Evolutionary conservation across 192 early-diverging fungal genomes (phyloP), one percentile per base, ranked within the genome.

Genomic region (Coemansia sp.): DNA sequence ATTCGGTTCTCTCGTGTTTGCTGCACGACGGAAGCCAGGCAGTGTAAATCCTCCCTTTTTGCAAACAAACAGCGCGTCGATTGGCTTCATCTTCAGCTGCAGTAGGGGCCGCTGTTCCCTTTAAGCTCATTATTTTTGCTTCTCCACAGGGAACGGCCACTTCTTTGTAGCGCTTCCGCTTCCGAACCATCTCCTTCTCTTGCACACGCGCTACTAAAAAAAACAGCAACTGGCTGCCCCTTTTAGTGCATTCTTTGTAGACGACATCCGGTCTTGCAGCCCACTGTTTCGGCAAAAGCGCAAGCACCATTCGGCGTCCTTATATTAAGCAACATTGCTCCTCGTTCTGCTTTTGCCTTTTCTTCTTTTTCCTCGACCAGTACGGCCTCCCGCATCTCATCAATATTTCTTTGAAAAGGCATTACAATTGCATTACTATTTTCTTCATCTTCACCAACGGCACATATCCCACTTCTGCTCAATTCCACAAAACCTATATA

Each of bases 371-470:
- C 51, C 29, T 64, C 51, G 30, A 32, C 25, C 63, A 56, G 27
- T 30, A 46, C 9, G 63, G 53, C 52, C 62, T 33, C 53, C 51
- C 36, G 31, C 63, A 54, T 54, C n/a, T 32, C 52, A 33, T 31
- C 54, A 61, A 61, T 50, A 54, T 55, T 19, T 54, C 29, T 64
- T 19, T 55, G 52, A 64, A 64, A 64, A 42, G 63, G 63, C 63
- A 64, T 64, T 30, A 31, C 54, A 52, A 64, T 64, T 64, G 63
- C 63, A 64, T 64, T 64, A 53, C 63, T 46, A 46, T 64, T 64
- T 54, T 36, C 30, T 62, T 62, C 46, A 53, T 23, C 27, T 27
- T 27, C 63, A 64, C 51, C 53, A 23, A 9, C 25, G 36, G n/a
- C 30, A 23, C 53, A 33, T 10, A 33, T 36, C 30, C 29, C 57